Evolutionary conservation across 257 asterid species (phyloP).

Genomic region (Nicotiana benthamiana): DNA sequence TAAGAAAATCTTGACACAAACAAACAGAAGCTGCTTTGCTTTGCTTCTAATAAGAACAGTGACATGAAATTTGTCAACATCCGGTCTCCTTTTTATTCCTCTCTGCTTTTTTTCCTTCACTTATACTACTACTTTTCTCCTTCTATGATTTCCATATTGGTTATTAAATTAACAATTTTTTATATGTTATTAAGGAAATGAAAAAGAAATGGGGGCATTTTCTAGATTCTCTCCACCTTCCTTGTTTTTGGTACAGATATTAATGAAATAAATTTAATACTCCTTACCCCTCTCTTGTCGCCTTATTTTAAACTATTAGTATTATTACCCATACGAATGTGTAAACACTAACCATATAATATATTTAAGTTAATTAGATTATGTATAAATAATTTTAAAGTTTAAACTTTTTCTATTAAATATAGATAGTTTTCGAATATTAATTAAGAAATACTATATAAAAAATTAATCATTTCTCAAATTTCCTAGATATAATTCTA

Average conservation of each 20-base stretch:
- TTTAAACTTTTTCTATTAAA: too few relatives aligned
- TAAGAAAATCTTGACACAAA: slow-evolving; percentile 75
- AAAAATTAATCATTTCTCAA: too few relatives aligned
- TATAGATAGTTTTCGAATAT: too few relatives aligned
- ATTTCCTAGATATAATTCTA: too few relatives aligned
- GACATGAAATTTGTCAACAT: slow-evolving; percentile 94
- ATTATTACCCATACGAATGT: too few relatives aligned
- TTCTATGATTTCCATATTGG: slow-evolving; percentile 20
- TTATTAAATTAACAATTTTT: slow-evolving; percentile 18
- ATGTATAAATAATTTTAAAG: too few relatives aligned
- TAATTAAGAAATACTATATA: too few relatives aligned
- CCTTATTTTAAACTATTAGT: slow-evolving; percentile 21
- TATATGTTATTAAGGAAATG: slow-evolving; percentile 44
- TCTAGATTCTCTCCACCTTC: slow-evolving; percentile 76
- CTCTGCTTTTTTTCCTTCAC: slow-evolving; percentile 40
- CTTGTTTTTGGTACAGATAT: slow-evolving; percentile 52
- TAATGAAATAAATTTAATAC: slow-evolving; percentile 25
- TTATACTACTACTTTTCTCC: slow-evolving; percentile 10
- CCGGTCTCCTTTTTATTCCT: slow-evolving; percentile 57
- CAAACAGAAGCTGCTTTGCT: slow-evolving; percentile 55
- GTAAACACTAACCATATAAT: too few relatives aligned
- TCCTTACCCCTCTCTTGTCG: not conserved
- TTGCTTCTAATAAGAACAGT: slow-evolving; percentile 42
- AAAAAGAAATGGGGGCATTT: slow-evolving; percentile 24
- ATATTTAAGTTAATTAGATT: too few relatives aligned